Conservation (phyloP, 2,329 filamentous ascomycete species). For the Cercospora nicotianae region DNA sequence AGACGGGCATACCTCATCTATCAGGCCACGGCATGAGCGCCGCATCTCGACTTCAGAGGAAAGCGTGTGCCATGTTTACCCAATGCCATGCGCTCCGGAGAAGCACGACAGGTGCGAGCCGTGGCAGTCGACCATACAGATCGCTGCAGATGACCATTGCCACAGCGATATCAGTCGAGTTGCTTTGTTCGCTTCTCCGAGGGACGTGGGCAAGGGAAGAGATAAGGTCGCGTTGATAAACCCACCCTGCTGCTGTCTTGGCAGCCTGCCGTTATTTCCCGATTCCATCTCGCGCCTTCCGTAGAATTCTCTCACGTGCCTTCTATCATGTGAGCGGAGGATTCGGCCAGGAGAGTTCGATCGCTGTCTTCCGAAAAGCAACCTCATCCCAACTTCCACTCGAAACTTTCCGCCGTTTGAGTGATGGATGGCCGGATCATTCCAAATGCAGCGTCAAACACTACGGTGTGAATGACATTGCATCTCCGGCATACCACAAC, state of each 20-base stretch:
- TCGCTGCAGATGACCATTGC: constrained; percentile 14
- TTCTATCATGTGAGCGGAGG: neutral
- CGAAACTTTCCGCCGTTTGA: neutral
- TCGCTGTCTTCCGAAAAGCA: neutral
- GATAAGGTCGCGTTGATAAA: constrained; percentile 5
- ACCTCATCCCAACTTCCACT: neutral
- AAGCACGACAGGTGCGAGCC: constrained; percentile 17
- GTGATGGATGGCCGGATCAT: neutral
- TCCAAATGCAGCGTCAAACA: constrained; percentile 1
- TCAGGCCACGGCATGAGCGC: constrained; percentile 18
- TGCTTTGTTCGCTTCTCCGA: constrained; percentile 22
- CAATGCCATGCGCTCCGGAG: constrained; percentile 24
- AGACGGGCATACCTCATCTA: constrained; percentile 18
- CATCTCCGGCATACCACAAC: constrained; percentile 15
- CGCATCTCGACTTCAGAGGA: constrained; percentile 8
- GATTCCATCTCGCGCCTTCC: neutral
- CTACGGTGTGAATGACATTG: neutral
- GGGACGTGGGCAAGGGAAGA: neutral
- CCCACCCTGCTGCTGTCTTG: neutral
- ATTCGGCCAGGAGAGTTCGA: neutral
- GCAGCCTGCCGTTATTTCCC: neutral
- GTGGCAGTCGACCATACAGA: constrained; percentile 17
- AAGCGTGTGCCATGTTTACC: constrained; percentile 10
- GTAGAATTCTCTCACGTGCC: neutral
- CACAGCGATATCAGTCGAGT: neutral